phyloP scores from a whole-genome alignment of 2,329 filamentous ascomycete genomes.

The Polytolypa hystricis region DNA sequence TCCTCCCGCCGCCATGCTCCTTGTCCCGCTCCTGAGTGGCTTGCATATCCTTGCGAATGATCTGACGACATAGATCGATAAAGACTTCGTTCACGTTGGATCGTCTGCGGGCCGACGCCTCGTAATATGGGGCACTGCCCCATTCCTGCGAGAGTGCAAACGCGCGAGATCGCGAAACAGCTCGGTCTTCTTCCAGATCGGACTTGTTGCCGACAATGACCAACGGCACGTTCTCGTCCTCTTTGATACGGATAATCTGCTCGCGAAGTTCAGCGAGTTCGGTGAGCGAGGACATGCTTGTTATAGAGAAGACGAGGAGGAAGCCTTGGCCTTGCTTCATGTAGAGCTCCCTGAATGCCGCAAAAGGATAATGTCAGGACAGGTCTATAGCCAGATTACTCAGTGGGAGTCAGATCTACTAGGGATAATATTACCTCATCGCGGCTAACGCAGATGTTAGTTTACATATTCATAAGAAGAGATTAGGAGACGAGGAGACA shows the following conservation, averaged over 20 bases:
- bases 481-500: constrained; percentile 24
- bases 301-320: constrained; percentile 84
- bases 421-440: constrained; percentile 40
- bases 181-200: constrained; percentile 75
- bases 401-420: constrained; percentile 17
- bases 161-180: constrained; percentile 64
- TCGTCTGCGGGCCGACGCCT: constrained; percentile 70
- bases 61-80: constrained; percentile 70
- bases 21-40: constrained; percentile 23
- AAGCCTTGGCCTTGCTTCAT: constrained; percentile 93
- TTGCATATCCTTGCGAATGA: constrained; percentile 57
- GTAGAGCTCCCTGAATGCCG: constrained; percentile 57
- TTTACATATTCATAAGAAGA: constrained; percentile 1
- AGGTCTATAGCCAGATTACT: too few species aligned
- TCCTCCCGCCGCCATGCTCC: constrained; percentile 19
- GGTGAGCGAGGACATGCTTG: constrained; percentile 68
- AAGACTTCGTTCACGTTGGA: constrained; percentile 90
- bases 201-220: constrained; percentile 90
- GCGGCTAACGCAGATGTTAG: constrained; percentile 32
- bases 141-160: constrained; percentile 79
- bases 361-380: constrained; percentile 25
- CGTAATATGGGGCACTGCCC: constrained; percentile 81
- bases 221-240: constrained; percentile 72
- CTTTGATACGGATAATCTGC: constrained; percentile 84
- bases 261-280: constrained; percentile 74